A percentile compares a stretch with the other conserved stretches of the same genome.
Evolutionary conservation across 768 basidiomycete genomes (phyloP).

Genomic region (Exsudoporus frostii): DNA sequence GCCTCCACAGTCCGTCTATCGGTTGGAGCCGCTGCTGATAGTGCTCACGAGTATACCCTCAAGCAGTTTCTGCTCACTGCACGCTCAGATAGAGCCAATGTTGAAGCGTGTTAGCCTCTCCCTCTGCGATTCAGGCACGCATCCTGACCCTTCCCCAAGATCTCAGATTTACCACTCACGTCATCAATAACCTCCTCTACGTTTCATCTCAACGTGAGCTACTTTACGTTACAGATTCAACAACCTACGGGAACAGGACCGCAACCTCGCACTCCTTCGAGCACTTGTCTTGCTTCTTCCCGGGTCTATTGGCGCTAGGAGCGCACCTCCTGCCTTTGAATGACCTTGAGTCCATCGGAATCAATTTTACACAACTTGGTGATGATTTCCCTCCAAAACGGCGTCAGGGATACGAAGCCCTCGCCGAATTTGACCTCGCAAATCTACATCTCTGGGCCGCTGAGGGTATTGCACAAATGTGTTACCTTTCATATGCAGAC

Average conservation of each 20-base stretch:
- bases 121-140: not conserved
- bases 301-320: conserved; percentile 71
- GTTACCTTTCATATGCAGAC: conserved; percentile 70
- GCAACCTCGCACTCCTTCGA: conserved; percentile 55
- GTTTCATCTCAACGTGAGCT: conserved; percentile 61
- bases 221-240: conserved; percentile 63
- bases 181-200: conserved; percentile 64
- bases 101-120: conserved; percentile 60
- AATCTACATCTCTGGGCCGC: conserved; percentile 75
- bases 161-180: conserved; percentile 56
- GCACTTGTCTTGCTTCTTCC: conserved; percentile 76
- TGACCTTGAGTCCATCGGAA: conserved; percentile 45
- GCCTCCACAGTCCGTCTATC: conserved; percentile 40
- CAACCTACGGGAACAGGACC: conserved; percentile 25
- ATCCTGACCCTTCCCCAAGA: conserved; percentile 38
- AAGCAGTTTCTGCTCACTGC: conserved; percentile 71
- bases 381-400: conserved; percentile 20
- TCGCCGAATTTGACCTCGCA: conserved; percentile 49
- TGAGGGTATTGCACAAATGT: conserved; percentile 68
- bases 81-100: conserved; percentile 52
- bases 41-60: conserved; percentile 74
- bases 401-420: conserved; percentile 34
- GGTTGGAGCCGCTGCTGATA: conserved; percentile 67
- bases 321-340: conserved; percentile 59
- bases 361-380: conserved; percentile 41